These are phyloP conservation scores for Solanum boliviense DNA, from an alignment of 257 asterid species.

Conservation along the genomic window DNA sequence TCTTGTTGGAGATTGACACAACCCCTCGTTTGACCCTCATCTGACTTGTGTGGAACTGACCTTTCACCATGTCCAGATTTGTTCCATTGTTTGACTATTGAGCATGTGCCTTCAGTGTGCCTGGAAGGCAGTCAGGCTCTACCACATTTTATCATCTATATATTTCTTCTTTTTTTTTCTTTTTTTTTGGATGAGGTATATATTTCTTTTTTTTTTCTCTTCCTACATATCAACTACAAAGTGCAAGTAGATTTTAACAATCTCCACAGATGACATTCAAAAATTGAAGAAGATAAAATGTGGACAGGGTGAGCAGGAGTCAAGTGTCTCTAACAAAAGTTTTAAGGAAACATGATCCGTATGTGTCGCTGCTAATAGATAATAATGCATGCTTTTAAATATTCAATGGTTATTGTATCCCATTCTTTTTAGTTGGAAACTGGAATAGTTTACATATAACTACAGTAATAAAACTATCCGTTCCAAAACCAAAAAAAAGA, in stretches of 20 bases:
- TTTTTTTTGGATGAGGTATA: background rate
- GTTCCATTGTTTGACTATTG: background rate
- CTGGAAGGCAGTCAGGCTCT: background rate
- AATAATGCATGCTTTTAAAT: background rate
- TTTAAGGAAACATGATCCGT: background rate
- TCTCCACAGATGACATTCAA: background rate
- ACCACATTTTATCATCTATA: background rate
- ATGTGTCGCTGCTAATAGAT: background rate
- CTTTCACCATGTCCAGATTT: background rate
- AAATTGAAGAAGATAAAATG: background rate
- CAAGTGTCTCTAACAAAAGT: background rate
- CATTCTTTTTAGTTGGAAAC: background rate
- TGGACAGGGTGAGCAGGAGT: background rate
- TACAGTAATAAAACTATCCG: background rate
- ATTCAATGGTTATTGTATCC: background rate
- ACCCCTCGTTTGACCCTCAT: background rate
- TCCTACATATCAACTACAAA: background rate
- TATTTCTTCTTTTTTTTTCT: background rate
- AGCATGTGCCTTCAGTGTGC: background rate
- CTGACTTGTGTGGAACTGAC: background rate
- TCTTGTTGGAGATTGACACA: background rate
- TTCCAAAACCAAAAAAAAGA: too few relatives aligned
- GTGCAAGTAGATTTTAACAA: background rate
- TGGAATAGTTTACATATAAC: background rate
- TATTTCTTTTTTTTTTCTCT: background rate